Evolutionary conservation across 768 basidiomycete species (phyloP).

Genomic region (Pholiota microspora): DNA sequence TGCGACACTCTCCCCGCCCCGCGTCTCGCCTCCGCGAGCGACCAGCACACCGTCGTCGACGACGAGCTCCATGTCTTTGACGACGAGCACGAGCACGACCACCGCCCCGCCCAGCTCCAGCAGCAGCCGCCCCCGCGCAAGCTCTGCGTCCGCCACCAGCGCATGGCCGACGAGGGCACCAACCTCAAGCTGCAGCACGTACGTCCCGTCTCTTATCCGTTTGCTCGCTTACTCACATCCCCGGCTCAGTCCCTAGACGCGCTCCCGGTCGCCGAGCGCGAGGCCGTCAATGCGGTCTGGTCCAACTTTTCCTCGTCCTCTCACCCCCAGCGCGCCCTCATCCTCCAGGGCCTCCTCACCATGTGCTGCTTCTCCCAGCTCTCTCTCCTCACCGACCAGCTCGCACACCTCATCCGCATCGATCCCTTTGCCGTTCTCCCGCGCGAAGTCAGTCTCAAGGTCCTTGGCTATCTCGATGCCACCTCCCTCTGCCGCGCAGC

Average conservation of each 20-base stretch:
- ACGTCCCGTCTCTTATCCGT: constrained; percentile 21
- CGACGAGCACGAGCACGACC: constrained; percentile 22
- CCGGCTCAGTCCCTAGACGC: constrained; percentile 80
- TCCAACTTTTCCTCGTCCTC: constrained; percentile 95
- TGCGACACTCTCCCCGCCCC: constrained; percentile 76
- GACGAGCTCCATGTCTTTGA: constrained; percentile 20
- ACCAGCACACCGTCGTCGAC: constrained; percentile 10
- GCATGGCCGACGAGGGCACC: constrained; percentile 95
- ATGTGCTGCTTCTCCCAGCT: constrained; percentile 99
- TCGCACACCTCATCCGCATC: constrained; percentile 89
- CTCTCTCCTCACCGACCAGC: constrained; percentile 91
- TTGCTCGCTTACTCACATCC: constrained; percentile 10
- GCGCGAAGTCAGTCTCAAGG: constrained; percentile 82
- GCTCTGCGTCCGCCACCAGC: constrained; percentile 89
- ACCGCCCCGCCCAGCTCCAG: constrained; percentile 35
- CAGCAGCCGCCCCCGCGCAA: constrained; percentile 59
- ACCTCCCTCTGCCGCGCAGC: constrained; percentile 92
- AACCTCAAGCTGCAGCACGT: constrained; percentile 91
- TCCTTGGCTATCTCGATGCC: constrained; percentile 88
- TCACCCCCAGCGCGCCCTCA: constrained; percentile 86
- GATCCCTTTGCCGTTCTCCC: constrained; percentile 93
- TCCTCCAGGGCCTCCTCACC: constrained; percentile 93
- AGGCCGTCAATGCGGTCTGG: constrained; percentile 91
- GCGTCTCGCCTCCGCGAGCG: constrained; percentile 38
- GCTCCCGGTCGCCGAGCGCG: constrained; percentile 80